A percentile compares a stretch with the other conserved stretches of the same genome.
These are phyloP conservation scores for Colletotrichum sp. DNA, from an alignment of 2,329 filamentous ascomycete genomes.

Conservation along the genomic window DNA sequence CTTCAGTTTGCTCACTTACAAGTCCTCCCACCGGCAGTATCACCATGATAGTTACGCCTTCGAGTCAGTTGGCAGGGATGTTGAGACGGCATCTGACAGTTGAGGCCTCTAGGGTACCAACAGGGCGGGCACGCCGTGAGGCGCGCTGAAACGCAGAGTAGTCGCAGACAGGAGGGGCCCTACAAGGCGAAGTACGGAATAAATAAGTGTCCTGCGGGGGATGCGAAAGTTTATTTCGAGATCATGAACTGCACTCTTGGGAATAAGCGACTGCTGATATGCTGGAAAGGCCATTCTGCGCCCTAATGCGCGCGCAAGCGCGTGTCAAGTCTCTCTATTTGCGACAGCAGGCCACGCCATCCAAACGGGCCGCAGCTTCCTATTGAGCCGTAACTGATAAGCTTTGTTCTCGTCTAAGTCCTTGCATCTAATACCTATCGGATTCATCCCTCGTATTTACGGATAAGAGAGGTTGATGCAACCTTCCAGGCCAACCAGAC, in stretches of 20 bases:
- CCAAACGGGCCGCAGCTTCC: background rate
- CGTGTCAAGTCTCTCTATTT: background rate
- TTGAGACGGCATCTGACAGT: background rate
- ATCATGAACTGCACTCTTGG: background rate
- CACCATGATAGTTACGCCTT: background rate
- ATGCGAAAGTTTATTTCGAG: background rate
- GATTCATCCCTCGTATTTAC: background rate
- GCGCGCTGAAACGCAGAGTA: background rate
- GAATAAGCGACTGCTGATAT: background rate
- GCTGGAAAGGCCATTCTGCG: background rate
- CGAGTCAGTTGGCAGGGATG: background rate
- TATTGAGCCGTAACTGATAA: background rate
- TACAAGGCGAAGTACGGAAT: background rate
- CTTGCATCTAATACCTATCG: background rate
- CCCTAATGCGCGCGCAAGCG: background rate
- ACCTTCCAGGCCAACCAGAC: background rate
- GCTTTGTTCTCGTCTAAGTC: background rate
- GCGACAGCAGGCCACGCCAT: background rate
- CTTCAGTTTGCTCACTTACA: background rate
- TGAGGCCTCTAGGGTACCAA: background rate
- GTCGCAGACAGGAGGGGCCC: background rate
- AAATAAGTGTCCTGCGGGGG: background rate
- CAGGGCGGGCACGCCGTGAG: background rate
- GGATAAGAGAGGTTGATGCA: background rate
- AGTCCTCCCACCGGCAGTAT: background rate